Evolutionary conservation across 2,329 filamentous ascomycete genomes (phyloP).

Genomic region (Penicillium hesseltinei): DNA sequence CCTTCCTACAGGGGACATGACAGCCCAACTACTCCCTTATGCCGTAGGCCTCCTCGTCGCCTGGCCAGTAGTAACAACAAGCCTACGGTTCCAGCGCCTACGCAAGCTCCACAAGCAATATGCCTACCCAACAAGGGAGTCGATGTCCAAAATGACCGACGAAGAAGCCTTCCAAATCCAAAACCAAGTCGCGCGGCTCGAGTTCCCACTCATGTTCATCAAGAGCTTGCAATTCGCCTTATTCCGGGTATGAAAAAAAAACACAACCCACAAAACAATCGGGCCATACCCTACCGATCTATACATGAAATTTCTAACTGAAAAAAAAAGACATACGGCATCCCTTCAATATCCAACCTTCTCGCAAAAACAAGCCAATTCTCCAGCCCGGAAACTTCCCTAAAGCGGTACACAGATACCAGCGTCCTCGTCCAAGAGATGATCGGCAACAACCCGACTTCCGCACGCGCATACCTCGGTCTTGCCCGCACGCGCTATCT

Average conservation of each 20-base stretch:
- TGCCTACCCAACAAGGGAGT: constrained; percentile 46
- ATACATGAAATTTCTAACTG: constrained; percentile 5
- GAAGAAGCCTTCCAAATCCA: constrained; percentile 54
- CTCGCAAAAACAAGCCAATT: constrained; percentile 53
- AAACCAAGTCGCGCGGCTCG: constrained; percentile 46
- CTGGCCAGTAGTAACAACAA: constrained; percentile 29
- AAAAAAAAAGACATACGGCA: constrained; percentile 52
- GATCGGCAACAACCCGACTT: constrained; percentile 44
- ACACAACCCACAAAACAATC: too few relatives aligned
- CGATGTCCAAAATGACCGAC: constrained; percentile 54
- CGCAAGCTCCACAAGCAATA: constrained; percentile 43
- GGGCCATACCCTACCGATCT: background rate
- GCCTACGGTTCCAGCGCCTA: constrained; percentile 35
- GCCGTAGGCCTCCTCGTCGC: constrained; percentile 21
- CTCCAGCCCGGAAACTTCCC: constrained; percentile 44
- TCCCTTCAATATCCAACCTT: constrained; percentile 53
- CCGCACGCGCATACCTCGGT: constrained; percentile 49
- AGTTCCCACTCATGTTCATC: constrained; percentile 55
- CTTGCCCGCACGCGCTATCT: constrained; percentile 65
- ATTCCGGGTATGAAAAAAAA: constrained; percentile 47
- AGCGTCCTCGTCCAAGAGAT: constrained; percentile 51
- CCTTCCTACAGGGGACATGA: constrained; percentile 2
- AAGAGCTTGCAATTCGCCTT: constrained; percentile 59
- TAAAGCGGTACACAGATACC: constrained; percentile 56
- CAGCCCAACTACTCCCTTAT: constrained; percentile 22